These are phyloP conservation scores for Vitis riparia DNA, from an alignment of 164 flowering plant genomes.

Conservation along the genomic window DNA sequence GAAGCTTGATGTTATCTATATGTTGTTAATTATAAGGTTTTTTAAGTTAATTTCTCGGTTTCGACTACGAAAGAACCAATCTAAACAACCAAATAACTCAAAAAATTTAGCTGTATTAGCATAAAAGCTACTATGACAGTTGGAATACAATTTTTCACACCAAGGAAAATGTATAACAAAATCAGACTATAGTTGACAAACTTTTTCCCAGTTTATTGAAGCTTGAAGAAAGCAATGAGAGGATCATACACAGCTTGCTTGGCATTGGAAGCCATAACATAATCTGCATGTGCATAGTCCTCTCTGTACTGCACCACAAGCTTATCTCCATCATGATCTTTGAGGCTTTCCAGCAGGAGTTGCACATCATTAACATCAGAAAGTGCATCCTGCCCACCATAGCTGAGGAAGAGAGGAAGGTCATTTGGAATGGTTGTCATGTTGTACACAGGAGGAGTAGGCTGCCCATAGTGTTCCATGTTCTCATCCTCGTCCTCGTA, in stretches of 20 bases:
- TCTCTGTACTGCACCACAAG: conserved; percentile 42
- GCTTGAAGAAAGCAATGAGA: conserved; percentile 50
- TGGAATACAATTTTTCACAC: no score
- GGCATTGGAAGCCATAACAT: conserved; percentile 58
- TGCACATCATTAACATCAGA: conserved; percentile 58
- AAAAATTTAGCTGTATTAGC: no score
- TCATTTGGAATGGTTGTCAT: conserved; percentile 30
- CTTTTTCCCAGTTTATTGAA: conserved; percentile 12
- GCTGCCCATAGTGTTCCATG: conserved; percentile 27
- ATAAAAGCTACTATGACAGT: no score
- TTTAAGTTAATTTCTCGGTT: no score
- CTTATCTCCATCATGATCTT: conserved; percentile 50
- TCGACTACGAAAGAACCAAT: no score
- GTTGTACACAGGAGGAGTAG: conserved; percentile 27
- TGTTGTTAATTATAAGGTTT: no score
- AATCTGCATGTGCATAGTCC: conserved; percentile 75
- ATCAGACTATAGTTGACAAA: no score
- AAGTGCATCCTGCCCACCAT: conserved; percentile 66
- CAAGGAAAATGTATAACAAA: no score
- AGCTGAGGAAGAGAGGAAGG: conserved; percentile 57
- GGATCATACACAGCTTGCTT: conserved; percentile 60
- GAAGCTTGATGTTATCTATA: no score
- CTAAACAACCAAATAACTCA: no score
- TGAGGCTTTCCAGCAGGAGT: conserved; percentile 39
- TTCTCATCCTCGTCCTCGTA: conserved; percentile 20